These are phyloP conservation scores for Penicillium sp. DNA, from an alignment of 2,329 filamentous ascomycete genomes.

Conservation along the genomic window DNA sequence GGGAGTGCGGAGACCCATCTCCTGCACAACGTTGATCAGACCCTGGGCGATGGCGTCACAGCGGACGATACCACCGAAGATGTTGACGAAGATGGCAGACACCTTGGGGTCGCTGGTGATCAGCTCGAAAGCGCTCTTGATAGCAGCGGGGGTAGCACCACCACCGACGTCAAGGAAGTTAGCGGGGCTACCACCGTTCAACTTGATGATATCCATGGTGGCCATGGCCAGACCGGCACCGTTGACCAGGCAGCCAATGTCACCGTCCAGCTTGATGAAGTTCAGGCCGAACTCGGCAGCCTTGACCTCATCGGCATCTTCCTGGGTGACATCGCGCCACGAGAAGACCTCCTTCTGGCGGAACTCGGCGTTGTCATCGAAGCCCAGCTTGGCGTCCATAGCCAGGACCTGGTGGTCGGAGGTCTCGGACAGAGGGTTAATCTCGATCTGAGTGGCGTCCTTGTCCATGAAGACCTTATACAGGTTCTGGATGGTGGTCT, in stretches of 20 bases:
- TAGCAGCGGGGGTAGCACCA: constrained; percentile 94
- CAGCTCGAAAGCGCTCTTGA: constrained; percentile 96
- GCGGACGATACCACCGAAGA: constrained; percentile 98
- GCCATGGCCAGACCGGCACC: constrained; percentile 99
- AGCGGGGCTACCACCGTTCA: constrained; percentile 92
- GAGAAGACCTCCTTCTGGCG: constrained; percentile 95
- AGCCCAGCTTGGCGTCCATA: constrained; percentile 99
- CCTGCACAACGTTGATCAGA: constrained; percentile 91
- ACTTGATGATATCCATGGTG: constrained; percentile 99
- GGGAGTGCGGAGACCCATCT: constrained; percentile 93
- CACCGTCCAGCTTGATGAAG: constrained; percentile 99
- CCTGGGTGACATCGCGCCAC: constrained; percentile 93
- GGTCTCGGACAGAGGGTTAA: constrained; percentile 98
- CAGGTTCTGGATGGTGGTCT: constrained; percentile 96
- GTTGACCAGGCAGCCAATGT: constrained; percentile 99
- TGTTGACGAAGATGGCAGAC: constrained; percentile 99
- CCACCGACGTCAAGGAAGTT: constrained; percentile 99
- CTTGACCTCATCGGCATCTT: constrained; percentile 97
- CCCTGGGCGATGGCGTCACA: constrained; percentile 97
- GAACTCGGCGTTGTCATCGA: constrained; percentile 99
- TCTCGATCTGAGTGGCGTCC: constrained; percentile 99
- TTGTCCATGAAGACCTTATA: constrained; percentile 99
- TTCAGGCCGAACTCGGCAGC: constrained; percentile 90
- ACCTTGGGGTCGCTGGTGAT: constrained; percentile 99
- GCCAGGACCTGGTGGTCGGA: constrained; percentile 97